phyloP scores from a whole-genome alignment of 768 basidiomycete species.

The Cyclocybe cylindracea region DNA sequence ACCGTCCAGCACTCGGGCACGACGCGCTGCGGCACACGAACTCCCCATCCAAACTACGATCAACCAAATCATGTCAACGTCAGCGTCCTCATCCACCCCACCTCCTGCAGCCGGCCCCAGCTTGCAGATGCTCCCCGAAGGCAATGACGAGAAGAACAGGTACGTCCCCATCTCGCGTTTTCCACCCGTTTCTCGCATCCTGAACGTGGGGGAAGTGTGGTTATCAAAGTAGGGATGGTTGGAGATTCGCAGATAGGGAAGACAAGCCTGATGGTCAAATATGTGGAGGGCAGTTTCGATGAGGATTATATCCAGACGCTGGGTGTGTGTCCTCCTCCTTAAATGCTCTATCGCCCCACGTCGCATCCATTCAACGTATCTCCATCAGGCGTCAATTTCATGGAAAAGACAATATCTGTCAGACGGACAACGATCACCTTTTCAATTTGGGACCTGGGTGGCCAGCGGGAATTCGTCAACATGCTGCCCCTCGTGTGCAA shows the following conservation, averaged over 20 bases:
- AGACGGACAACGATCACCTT: slow-evolving; percentile 98
- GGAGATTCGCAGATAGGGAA: slow-evolving; percentile 99
- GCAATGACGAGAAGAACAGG: slow-evolving; percentile 79
- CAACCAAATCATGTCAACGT: slow-evolving; percentile 44
- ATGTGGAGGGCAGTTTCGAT: slow-evolving; percentile 98
- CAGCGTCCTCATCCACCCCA: slow-evolving; percentile 49
- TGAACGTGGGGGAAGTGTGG: slow-evolving; percentile 56
- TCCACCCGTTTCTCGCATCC: not conserved
- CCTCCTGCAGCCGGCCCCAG: slow-evolving; percentile 47
- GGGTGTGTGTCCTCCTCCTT: slow-evolving; percentile 49
- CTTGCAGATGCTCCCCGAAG: slow-evolving; percentile 54
- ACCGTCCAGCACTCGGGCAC: slow-evolving; percentile 10
- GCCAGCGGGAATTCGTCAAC: slow-evolving; percentile 98
- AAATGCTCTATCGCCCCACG: too few relatives aligned
- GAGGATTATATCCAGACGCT: slow-evolving; percentile 99
- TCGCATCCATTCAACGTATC: slow-evolving; percentile 4
- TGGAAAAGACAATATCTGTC: slow-evolving; percentile 99
- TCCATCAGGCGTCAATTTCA: slow-evolving; percentile 88
- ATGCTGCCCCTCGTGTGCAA: slow-evolving; percentile 99
- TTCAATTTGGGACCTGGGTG: slow-evolving; percentile 98
- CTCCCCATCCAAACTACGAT: slow-evolving; percentile 14
- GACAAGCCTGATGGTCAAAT: slow-evolving; percentile 99
- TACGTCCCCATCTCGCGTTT: slow-evolving; percentile 18
- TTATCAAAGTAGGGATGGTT: slow-evolving; percentile 99
- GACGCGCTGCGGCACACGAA: slow-evolving; percentile 21